phyloP scores from a whole-genome alignment of 2,329 filamentous ascomycete species.

The Phialophora macrospora region DNA sequence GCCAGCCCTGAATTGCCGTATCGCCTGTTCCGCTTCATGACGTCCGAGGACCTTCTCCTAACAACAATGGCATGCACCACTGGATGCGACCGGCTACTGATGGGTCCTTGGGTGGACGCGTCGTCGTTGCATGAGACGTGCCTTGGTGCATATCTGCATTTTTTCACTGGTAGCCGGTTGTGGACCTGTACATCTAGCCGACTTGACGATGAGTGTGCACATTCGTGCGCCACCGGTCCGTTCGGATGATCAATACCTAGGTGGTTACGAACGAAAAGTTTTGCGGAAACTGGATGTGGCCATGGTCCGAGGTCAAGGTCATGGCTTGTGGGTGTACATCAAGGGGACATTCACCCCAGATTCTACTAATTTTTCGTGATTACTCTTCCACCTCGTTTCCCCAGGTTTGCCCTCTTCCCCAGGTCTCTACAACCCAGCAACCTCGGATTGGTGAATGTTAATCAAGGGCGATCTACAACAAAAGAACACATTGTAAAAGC shows the following conservation, averaged over 20 bases:
- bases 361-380: slow-evolving; percentile 10
- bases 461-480: slow-evolving; percentile 2
- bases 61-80: neutral
- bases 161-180: neutral
- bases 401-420: slow-evolving; percentile 15
- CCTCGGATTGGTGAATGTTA: slow-evolving; percentile 19
- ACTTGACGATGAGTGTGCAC: neutral
- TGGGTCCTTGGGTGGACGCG: slow-evolving; percentile 3
- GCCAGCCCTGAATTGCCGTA: slow-evolving; percentile 4
- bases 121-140: slow-evolving; percentile 6
- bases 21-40: slow-evolving; percentile 11
- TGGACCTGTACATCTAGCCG: slow-evolving; percentile 6
- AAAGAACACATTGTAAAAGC: neutral
- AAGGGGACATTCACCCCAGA: slow-evolving; percentile 12
- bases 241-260: slow-evolving; percentile 6
- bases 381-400: slow-evolving; percentile 12
- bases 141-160: neutral
- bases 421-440: neutral
- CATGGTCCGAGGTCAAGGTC: slow-evolving; percentile 4
- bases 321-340: slow-evolving; percentile 11
- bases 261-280: slow-evolving; percentile 13
- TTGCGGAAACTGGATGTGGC: slow-evolving; percentile 2
- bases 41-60: neutral
- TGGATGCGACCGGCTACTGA: slow-evolving; percentile 4
- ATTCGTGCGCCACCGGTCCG: slow-evolving; percentile 12